Conservation (phyloP, 1,284 basidiomycete species). For the Ceratobasidium sp. region DNA sequence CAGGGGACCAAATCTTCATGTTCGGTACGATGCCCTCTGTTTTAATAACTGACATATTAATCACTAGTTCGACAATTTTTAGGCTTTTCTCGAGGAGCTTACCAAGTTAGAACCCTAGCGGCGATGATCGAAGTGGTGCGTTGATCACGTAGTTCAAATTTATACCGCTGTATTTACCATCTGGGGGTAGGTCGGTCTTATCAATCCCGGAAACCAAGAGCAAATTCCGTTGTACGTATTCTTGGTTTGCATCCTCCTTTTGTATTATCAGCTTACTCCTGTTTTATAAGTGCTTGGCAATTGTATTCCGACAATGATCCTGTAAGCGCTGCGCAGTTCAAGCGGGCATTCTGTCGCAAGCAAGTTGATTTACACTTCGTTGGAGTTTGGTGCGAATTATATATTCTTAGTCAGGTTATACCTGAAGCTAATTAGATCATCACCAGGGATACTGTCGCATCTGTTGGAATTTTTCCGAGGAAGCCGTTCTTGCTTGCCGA, state of each 20-base stretch:
- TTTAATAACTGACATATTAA: neutral
- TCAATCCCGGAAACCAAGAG: constrained; percentile 56
- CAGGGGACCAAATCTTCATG: constrained; percentile 45
- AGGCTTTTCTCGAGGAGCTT: constrained; percentile 66
- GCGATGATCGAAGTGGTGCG: constrained; percentile 61
- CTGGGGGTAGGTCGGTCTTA: constrained; percentile 55
- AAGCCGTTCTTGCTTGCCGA: constrained; percentile 53
- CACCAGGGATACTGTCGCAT: constrained; percentile 63
- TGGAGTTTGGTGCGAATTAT: constrained; percentile 57
- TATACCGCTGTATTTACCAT: neutral
- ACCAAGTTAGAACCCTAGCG: constrained; percentile 62
- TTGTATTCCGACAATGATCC: constrained; percentile 53
- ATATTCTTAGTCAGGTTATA: neutral
- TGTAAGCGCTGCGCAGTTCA: constrained; percentile 54
- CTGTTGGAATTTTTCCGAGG: constrained; percentile 56
- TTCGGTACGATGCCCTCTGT: constrained; percentile 38
- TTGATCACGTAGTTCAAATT: neutral
- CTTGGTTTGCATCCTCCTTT: neutral
- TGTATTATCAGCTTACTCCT: neutral
- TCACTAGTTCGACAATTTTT: neutral
- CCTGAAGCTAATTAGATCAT: neutral
- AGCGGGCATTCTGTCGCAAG: constrained; percentile 57
- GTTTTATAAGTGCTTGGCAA: constrained; percentile 59
- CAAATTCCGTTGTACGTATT: constrained; percentile 57
- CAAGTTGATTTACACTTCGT: constrained; percentile 58